Percentiles rank a stretch among this genome's conserved stretches.
These are phyloP conservation scores for Ephemerocybe angulata DNA, from an alignment of 768 basidiomycete genomes.

Conservation along the genomic window DNA sequence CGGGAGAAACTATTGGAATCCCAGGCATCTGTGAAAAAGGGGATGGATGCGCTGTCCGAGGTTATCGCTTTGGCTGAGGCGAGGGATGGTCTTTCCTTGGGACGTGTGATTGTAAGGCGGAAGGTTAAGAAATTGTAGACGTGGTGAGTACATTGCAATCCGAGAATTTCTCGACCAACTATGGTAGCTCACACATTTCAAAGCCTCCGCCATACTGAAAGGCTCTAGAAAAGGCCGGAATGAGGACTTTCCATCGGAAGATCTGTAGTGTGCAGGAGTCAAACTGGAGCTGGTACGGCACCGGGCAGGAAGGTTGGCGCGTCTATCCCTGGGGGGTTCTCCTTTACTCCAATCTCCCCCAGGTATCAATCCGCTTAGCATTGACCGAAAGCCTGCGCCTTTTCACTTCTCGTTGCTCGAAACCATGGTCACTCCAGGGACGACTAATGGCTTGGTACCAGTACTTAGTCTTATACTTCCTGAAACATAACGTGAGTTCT, in stretches of 20 bases:
- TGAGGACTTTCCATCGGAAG: too few relatives aligned
- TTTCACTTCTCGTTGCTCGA: background rate
- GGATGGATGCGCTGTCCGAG: conserved; percentile 49
- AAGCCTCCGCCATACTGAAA: too few relatives aligned
- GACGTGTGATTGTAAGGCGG: conserved; percentile 34
- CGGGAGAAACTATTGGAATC: conserved; percentile 17
- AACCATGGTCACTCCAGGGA: background rate
- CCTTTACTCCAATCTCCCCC: background rate
- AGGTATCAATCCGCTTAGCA: background rate
- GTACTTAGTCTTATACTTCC: too few relatives aligned
- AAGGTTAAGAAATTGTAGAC: conserved; percentile 6
- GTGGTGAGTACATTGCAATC: too few relatives aligned
- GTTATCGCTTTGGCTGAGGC: conserved; percentile 60
- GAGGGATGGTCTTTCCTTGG: conserved; percentile 45
- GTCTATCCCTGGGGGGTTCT: too few relatives aligned
- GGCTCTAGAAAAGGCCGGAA: too few relatives aligned
- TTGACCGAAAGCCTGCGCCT: background rate
- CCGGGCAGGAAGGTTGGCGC: too few relatives aligned
- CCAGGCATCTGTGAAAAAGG: conserved; percentile 31
- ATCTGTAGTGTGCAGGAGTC: too few relatives aligned
- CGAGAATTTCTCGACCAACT: too few relatives aligned
- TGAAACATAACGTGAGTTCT: too few relatives aligned
- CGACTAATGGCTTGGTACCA: too few relatives aligned
- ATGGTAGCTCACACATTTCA: background rate
- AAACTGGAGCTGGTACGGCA: too few relatives aligned